Conservation (phyloP, 768 basidiomycete genomes). For the Naganishia vishniacii region DNA sequence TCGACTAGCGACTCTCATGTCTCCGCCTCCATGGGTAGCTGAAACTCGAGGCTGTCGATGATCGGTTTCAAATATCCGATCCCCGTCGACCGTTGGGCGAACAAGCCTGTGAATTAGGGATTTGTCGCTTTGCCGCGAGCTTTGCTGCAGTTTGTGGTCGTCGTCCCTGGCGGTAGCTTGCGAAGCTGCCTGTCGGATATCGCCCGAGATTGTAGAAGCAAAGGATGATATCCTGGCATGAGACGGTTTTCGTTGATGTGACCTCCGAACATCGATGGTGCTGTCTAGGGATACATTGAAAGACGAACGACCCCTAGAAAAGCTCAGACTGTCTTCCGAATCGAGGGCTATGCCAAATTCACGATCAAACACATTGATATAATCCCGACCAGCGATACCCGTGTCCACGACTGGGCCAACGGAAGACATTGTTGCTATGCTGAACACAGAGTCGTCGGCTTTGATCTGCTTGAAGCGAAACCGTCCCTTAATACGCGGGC, state of each 20-base stretch:
- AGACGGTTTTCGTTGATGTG: not conserved
- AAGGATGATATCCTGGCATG: slow-evolving; percentile 1
- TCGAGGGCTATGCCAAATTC: slow-evolving; percentile 34
- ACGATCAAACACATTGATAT: slow-evolving; percentile 44
- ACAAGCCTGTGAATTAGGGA: slow-evolving; percentile 34
- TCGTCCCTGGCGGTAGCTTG: too few relatives aligned
- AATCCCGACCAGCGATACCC: slow-evolving; percentile 36
- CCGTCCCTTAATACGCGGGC: slow-evolving; percentile 23
- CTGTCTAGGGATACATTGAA: not conserved
- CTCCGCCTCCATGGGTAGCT: slow-evolving; percentile 18
- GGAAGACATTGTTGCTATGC: slow-evolving; percentile 44
- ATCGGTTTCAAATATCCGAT: slow-evolving; percentile 46
- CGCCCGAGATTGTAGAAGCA: not conserved
- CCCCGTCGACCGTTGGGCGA: slow-evolving; percentile 40
- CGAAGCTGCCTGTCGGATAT: not conserved
- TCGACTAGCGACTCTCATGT: not conserved
- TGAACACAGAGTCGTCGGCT: slow-evolving; percentile 37
- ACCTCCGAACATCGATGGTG: not conserved
- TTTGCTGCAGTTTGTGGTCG: slow-evolving; percentile 34
- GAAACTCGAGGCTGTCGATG: slow-evolving; percentile 11
- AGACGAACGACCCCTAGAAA: not conserved
- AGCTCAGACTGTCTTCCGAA: not conserved
- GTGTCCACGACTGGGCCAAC: slow-evolving; percentile 43
- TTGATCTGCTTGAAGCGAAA: slow-evolving; percentile 25
- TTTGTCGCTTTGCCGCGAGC: slow-evolving; percentile 32